Percentiles rank a stretch among this genome's conserved stretches.
These are phyloP conservation scores for Paecilomyces formosus DNA, from an alignment of 2,329 filamentous ascomycete genomes.

Conservation along the genomic window DNA sequence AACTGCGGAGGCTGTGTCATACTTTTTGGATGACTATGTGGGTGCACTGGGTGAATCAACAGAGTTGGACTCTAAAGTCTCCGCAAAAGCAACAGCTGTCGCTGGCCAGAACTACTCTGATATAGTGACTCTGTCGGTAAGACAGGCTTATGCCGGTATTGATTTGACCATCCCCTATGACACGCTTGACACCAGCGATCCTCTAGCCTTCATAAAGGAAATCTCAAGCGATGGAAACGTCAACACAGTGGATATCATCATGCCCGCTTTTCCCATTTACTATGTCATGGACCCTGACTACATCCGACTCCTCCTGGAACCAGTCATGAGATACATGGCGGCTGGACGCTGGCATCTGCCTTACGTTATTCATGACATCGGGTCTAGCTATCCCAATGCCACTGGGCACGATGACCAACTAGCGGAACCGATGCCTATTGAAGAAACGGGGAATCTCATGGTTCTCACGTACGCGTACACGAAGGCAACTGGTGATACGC, in stretches of 20 bases:
- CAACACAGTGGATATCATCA: constrained; percentile 39
- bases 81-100: constrained; percentile 17
- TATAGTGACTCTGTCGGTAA: constrained; percentile 33
- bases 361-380: constrained; percentile 36
- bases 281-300: constrained; percentile 36
- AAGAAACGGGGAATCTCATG: constrained; percentile 35
- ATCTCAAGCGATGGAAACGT: constrained; percentile 37
- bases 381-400: constrained; percentile 34
- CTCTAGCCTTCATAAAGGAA: constrained; percentile 36
- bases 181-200: constrained; percentile 21
- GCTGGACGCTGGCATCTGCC: constrained; percentile 30
- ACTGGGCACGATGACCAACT: constrained; percentile 31
- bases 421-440: constrained; percentile 37
- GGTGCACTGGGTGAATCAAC: constrained; percentile 27
- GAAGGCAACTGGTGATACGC: constrained; percentile 29
- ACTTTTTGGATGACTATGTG: constrained; percentile 35
- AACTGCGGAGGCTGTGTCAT: constrained; percentile 24
- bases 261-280: constrained; percentile 36
- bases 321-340: constrained; percentile 35
- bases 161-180: constrained; percentile 31
- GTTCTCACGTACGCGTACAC: constrained; percentile 32
- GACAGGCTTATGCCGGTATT: constrained; percentile 36
- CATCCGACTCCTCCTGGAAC: constrained; percentile 37
- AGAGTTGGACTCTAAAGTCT: constrained; percentile 23
- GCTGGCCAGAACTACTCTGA: constrained; percentile 35